Evolutionary conservation across 1,284 basidiomycete species (phyloP), one percentile per base, ranked within the genome.

Genomic region (Heliocybe sulcata): DNA sequence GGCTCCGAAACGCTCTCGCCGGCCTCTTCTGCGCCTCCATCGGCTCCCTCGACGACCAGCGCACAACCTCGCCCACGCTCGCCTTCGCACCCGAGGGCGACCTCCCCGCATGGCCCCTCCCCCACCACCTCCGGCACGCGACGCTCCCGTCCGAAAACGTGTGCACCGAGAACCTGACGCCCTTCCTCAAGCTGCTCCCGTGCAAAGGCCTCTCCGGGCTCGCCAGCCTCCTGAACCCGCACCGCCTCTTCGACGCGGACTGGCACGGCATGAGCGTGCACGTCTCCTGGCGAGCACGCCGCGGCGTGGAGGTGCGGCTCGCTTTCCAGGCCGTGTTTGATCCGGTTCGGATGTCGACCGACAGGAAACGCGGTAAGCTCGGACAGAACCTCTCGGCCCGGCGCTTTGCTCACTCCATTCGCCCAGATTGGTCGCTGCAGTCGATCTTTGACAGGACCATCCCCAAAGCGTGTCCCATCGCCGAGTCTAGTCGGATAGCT

Each of bases 151-250:
- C 84, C 6, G 90, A 94, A 64, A 78, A 87, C 59, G 89, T 97
- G 16, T 99, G 96, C 67, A 99, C 96, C 1, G 97, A 99, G 67
- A 98, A 98, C 68, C 74, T 99, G 4, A 96, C 95, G 0, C 96
- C 97, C 0, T 95, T 98, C 70, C 79, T 98, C 55, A 94, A 95
- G 65, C 83, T 98, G 4, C 75, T 99, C 1, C 96, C 97, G 0
- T 98, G 95, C 77, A 93, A 96, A 67, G 83, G 89, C 1, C 74
- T 80, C n/a, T 92, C 93, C 0, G 96, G 96, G 10, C 79, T 98
- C n/a, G 91, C 92, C 0, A 77, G 73, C 8, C 76, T 98, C 1
- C 75, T 98, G 42, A 91, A 95, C 63, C 89, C 94, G 0, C 93
- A 98, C 61, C 78, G 78, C 3, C 70, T 96, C 2, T 94, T 98